Conservation (phyloP, 768 basidiomycete genomes). For the Macrolepiota albuminosa region DNA sequence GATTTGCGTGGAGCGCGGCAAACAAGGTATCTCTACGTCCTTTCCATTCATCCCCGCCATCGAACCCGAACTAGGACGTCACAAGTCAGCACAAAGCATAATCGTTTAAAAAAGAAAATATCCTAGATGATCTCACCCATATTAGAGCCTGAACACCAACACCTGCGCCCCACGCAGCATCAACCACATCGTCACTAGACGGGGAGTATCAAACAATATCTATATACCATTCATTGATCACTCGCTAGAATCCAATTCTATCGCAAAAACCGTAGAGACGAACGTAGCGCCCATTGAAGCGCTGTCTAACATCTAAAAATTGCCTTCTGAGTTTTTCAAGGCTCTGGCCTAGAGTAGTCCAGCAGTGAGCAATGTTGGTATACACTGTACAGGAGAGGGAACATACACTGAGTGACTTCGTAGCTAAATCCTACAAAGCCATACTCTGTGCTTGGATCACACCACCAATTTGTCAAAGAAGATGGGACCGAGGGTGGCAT, state of each 20-base stretch:
- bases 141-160: slow-evolving; percentile 71
- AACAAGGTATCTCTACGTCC: slow-evolving; percentile 50
- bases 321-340: slow-evolving; percentile 42
- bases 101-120: not conserved
- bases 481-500: slow-evolving; percentile 50
- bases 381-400: not conserved
- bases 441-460: slow-evolving; percentile 56
- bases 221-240: not conserved
- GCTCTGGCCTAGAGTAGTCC: slow-evolving; percentile 48
- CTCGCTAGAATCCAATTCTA: slow-evolving; percentile 41
- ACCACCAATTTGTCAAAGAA: slow-evolving; percentile 58
- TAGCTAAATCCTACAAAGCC: slow-evolving; percentile 79
- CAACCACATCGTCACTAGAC: slow-evolving; percentile 49
- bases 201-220: not conserved
- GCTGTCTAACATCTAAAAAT: slow-evolving; percentile 54
- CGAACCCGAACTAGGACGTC: slow-evolving; percentile 40
- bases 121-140: slow-evolving; percentile 44
- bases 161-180: slow-evolving; percentile 65
- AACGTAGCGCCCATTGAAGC: slow-evolving; percentile 62
- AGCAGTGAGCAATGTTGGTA: not conserved
- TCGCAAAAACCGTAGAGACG: slow-evolving; percentile 51
- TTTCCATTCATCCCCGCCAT: slow-evolving; percentile 45
- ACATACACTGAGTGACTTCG: slow-evolving; percentile 57
- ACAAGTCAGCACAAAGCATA: not conserved
- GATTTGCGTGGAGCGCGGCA: slow-evolving; percentile 48